A percentile compares a stretch with the other conserved stretches of the same genome.
These are phyloP conservation scores for Botrytis paeoniae DNA, from an alignment of 2,329 filamentous ascomycete genomes.

Conservation along the genomic window DNA sequence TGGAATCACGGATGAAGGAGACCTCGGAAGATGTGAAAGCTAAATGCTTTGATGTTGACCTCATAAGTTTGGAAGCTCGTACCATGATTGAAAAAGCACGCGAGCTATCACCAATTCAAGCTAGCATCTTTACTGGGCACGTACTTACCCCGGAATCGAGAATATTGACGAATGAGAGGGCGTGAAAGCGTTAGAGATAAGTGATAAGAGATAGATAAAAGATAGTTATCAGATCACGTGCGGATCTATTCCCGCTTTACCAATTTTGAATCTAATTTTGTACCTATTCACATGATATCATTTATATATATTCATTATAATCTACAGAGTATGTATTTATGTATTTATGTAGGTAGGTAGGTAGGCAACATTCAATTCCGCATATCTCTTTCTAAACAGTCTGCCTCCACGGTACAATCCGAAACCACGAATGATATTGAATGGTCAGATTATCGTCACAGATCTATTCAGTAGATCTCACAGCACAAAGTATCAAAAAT, in stretches of 20 bases:
- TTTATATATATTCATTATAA: not conserved
- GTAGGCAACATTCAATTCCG: not conserved
- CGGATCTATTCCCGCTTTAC: not conserved
- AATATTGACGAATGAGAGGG: not conserved
- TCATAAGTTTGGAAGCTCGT: not conserved
- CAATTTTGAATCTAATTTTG: not conserved
- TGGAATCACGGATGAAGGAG: not conserved
- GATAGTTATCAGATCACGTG: not conserved
- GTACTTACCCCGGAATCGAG: not conserved
- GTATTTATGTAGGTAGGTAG: too few relatives aligned
- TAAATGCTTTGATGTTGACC: not conserved
- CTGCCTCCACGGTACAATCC: too few relatives aligned
- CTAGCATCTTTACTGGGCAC: not conserved
- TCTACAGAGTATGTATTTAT: not conserved
- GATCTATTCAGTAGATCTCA: not conserved
- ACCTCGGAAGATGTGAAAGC: not conserved
- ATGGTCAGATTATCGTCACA: too few relatives aligned
- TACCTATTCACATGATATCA: not conserved
- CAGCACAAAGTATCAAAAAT: too few relatives aligned
- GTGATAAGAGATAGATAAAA: not conserved
- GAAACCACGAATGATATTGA: too few relatives aligned
- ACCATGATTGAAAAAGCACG: conserved; percentile 9
- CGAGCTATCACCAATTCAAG: conserved; percentile 6
- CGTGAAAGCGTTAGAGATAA: not conserved
- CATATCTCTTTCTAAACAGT: not conserved